Evolutionary conservation across 163 green algal species (phyloP), one percentile per base, ranked within the genome.

Genomic region (Chloromonas sp.): DNA sequence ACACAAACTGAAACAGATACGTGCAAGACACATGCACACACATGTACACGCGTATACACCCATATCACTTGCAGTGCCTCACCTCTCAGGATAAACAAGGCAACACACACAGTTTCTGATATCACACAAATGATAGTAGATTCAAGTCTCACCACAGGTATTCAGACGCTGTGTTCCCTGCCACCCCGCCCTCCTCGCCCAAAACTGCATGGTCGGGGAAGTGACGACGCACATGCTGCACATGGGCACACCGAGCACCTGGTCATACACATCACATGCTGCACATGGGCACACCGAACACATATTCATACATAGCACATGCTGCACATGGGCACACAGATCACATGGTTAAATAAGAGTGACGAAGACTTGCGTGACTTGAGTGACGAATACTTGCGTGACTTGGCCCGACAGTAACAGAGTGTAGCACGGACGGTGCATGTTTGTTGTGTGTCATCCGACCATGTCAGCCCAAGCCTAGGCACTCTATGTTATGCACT

Each of bases 121-220:
- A 74, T 74, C 5, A 11, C 5, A 11, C 66, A 5, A 74, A 74
- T 74, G 66, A 74, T 74, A 74, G 66, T 11, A 74, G 11, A 11
- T 11, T 74, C 5, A 11, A 15, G 66, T 36, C 66, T 74, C 66
- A 74, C 91, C 95, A 98, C 1, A 98, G 89, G 84, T 95, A 96
- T 2, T 93, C 87, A 61, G 91, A 95, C 71, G 77, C 58, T 2
- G 89, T 83, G 86, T 91, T 78, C 60, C 90, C 89, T 60, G 70
- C 91, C 1, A 97, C 91, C 15, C 95, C 95, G 2, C 95, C 95
- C 86, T 98, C 95, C 90, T 98, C 96, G 0, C 96, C 96, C 11
- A 98, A 91, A 5, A 98, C 82, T 1, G 91, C 94, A 85, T 98
- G 94, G 82, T 90, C 83, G 3, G 94, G 93, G 74, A 93, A 96